Base-by-base conservation (phyloP, 2,329 filamentous ascomycete species). In the Trichophaea hybrida region DNA sequence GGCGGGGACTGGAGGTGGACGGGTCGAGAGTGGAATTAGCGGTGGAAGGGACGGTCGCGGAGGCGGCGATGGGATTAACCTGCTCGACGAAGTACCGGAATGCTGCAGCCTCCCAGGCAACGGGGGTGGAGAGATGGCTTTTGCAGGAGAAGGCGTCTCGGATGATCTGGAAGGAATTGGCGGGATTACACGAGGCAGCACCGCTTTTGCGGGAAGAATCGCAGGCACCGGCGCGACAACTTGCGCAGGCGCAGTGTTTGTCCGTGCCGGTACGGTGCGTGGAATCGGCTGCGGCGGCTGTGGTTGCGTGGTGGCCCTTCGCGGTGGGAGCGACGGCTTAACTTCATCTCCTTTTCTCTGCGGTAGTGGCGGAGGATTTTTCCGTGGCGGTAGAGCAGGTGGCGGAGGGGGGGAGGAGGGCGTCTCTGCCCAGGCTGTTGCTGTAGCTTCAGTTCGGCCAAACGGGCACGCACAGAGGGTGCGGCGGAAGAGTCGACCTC, bases 41-140 rank as follows among this genome's bases (percentile, higher is more conserved):
- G 56, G 61, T 7, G 61, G 66, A 54, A 55, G 32, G 34, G 31
- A 33, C 51, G 51, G 51, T 35, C 24, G 51, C 34, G 35, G 12
- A n/a, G 65, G 6, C 33, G 53, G 38, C 43, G 10, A 15, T 58
- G 44, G 10, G 59, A 55, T 10, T 40, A 34, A 10, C 50, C 44
- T 7, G 54, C 15, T 10, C 24, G 40, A 5, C 52, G 35, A 5
- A 59, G 52, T 12, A 13, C 7, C 12, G 61, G 57, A 24, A 53
- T 33, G 55, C 31, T 31, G 6, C 56, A 51, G 12, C 15, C 10
- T 35, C 37, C 32, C n/a, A 32, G 33, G 31, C 6, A 17, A 60
- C 53, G 59, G 52, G 61, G 60, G 31, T 50, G 61, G 1, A 53
- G 51, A n/a, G 60, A 57, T 38, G 62, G 62, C 8, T 58, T n/a